Base-by-base conservation (phyloP, 352 stramenopile genomes). In the Globisporangium uncinulatum region DNA sequence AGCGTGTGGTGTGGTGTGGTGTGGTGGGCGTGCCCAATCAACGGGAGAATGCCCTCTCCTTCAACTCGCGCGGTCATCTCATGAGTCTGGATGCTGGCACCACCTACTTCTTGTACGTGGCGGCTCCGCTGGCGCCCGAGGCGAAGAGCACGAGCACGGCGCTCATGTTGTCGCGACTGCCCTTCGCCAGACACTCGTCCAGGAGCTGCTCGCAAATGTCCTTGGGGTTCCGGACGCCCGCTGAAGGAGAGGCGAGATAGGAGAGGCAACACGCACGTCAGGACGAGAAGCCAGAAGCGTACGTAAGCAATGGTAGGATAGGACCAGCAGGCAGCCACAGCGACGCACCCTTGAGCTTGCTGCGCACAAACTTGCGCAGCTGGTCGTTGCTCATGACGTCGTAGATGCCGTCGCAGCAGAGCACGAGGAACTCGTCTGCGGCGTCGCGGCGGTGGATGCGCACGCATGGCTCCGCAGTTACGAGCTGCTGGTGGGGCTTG, bases 301-400 rank as follows among this genome's bases (percentile, higher is more conserved):
- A 29, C 24, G 24, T 1, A 29, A 29, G 24, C 24, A 29, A 29
- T 29, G 24, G 24, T 29, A 29, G 24, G 24, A 29, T 29, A 29
- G 24, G 24, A 39, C 34, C 6, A 2, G 34, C 34, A 39, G 34
- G 34, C 34, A 39, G 34, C 34, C 7, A 39, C 34, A 13, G 41
- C 41, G 8, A 62, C 60, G 47, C 42, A 66, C 58, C 75, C 56
- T 87, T 87, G 51, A 92, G 67, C 63, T 92, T 90, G 62, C 63
- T 65, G 6, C 82, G 79, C 21, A 97, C 86, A 56, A 97, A 97
- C 64, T 95, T 90, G 47, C 92, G 83, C 53, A 94, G 71, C 70
- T 98, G 87, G 66, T 98, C 86, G 66, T 97, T 96, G 63, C 75
- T 93, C 86, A 98, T 97, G 34, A 98, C 93, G 60, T 98, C 93